Base-by-base conservation (phyloP, 2,329 filamentous ascomycete genomes). In the Talaromyces rugulosus region DNA sequence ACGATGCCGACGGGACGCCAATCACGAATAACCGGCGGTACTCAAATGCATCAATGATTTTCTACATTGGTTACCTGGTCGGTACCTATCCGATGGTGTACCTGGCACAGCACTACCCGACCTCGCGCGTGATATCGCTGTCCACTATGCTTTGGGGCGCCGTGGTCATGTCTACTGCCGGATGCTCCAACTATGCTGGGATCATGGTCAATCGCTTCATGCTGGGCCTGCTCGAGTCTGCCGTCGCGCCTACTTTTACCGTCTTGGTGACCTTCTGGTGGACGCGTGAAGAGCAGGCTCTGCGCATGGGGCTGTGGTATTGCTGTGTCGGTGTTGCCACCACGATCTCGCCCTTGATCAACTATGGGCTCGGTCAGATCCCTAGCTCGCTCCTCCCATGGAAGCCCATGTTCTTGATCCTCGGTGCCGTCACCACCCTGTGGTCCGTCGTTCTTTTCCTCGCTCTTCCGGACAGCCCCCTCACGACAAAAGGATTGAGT, bases 231-330 rank as follows among this genome's bases (percentile, higher is more conserved):
- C 81, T 83, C 18, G 81, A 83, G 66, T 78, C 80, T 0, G 75
- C 78, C 0, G 80, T 83, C 7, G 81, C 79, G 0, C 80, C 81
- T 0, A 78, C 78, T 12, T 82, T 82, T 58, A 82, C 82, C 76
- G 76, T 83, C 72, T 79, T 82, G 36, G 77, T 82, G 1, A 72
- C 75, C 3, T 81, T 81, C 74, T 83, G 80, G 80, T 83, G 82
- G 66, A 73, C 72, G 0, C 74, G 78, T 0, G 70, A 76, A 5
- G 77, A 82, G 2, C 80, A 82, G 59, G 81, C 81, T 0, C 75
- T 81, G 28, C 75, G 81, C 0, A 80, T 80, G 0, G 80, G 80
- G 0, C 65, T 81, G 2, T 78, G 78, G 65, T 78, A 78, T 62
- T 73, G 73, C 61, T 78, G 72, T 60, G 78, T 77, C 18, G 76